These are phyloP conservation scores for Globisporangium polare DNA, from an alignment of 352 stramenopile species.

Conservation along the genomic window DNA sequence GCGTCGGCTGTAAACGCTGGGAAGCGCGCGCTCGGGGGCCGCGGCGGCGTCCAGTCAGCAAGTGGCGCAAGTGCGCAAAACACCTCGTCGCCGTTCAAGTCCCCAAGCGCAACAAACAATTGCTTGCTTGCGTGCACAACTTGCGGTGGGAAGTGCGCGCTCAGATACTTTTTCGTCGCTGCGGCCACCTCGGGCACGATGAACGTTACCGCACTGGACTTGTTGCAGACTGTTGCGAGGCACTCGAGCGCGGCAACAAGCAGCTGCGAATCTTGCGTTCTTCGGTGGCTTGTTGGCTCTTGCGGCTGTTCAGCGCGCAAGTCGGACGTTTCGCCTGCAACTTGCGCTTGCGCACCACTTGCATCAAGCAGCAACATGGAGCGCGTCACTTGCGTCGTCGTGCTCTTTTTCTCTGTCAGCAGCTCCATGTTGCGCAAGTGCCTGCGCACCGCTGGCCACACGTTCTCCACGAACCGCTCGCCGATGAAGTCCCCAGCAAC, in stretches of 20 bases:
- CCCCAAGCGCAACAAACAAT: constrained; percentile 40
- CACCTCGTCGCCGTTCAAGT: constrained; percentile 70
- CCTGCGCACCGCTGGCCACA: constrained; percentile 59
- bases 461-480: constrained; percentile 71
- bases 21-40: constrained; percentile 42
- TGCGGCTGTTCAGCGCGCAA: background rate
- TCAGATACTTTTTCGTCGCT: constrained; percentile 46
- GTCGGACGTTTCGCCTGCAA: background rate
- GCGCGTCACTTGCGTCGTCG: constrained; percentile 37
- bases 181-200: constrained; percentile 57
- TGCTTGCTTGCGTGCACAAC: constrained; percentile 34
- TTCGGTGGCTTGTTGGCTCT: constrained; percentile 15
- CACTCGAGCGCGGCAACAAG: constrained; percentile 57
- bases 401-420: constrained; percentile 19
- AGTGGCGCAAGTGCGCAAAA: constrained; percentile 54
- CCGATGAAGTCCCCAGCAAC: constrained; percentile 75
- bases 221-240: constrained; percentile 40
- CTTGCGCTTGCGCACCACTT: background rate
- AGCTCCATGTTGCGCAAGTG: constrained; percentile 41
- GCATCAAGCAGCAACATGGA: constrained; percentile 56
- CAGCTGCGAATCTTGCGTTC: constrained; percentile 54
- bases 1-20: constrained; percentile 23
- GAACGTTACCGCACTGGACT: constrained; percentile 39
- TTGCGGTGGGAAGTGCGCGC: constrained; percentile 22
- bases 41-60: constrained; percentile 45